A percentile compares a stretch with the other conserved stretches of the same genome.
These are phyloP conservation scores for Monilinia fructicola DNA, from an alignment of 2,329 filamentous ascomycete genomes.

Conservation along the genomic window DNA sequence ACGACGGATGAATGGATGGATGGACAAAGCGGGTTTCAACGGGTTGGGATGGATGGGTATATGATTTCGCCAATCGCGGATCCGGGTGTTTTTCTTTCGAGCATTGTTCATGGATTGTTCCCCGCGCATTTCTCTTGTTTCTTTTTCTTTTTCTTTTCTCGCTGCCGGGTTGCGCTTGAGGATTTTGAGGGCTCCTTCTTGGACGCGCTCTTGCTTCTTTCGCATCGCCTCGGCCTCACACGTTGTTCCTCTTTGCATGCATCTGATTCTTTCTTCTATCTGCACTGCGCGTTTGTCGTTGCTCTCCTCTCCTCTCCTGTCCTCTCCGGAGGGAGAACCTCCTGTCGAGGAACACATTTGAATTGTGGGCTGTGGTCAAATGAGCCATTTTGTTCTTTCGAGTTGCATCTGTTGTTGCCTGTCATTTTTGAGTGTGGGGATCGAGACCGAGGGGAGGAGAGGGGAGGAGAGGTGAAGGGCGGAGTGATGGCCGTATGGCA, in stretches of 20 bases:
- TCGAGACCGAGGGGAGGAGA: too few relatives aligned
- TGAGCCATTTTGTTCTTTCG: background rate
- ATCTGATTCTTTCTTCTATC: constrained; percentile 17
- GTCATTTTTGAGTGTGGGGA: constrained; percentile 12
- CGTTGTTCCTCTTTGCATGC: constrained; percentile 19
- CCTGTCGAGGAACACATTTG: constrained; percentile 10
- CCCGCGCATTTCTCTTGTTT: constrained; percentile 3
- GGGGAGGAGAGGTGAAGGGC: background rate
- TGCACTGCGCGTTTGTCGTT: constrained; percentile 18
- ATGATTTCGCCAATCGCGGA: constrained; percentile 19
- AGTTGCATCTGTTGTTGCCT: constrained; percentile 1
- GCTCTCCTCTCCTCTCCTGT: too few relatives aligned
- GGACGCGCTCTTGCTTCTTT: background rate
- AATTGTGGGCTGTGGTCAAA: constrained; percentile 11
- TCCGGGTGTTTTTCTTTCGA: constrained; percentile 19
- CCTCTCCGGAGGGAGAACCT: too few relatives aligned
- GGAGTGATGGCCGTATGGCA: background rate
- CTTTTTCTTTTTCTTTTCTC: background rate
- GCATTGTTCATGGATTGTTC: constrained; percentile 5
- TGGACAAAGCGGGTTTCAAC: background rate
- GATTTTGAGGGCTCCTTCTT: background rate
- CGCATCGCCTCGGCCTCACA: background rate
- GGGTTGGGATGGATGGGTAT: constrained; percentile 13
- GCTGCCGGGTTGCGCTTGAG: background rate
- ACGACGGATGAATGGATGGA: constrained; percentile 14